A percentile compares a stretch with the other conserved stretches of the same genome.
Conservation (phyloP, 345 rosid species). For the Physaria fendleri region DNA sequence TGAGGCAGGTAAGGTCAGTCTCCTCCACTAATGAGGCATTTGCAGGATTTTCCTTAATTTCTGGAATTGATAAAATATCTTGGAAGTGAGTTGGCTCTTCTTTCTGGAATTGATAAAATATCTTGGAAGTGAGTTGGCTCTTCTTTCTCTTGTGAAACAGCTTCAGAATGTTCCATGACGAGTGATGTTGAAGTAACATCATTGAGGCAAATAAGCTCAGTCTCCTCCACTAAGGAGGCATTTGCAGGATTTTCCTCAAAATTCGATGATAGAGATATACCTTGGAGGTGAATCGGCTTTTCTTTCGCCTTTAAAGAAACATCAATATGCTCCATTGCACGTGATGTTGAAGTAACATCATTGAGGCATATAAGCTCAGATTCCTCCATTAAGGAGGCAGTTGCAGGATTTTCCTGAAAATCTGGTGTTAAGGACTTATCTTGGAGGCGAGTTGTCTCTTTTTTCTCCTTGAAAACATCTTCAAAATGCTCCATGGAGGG, state of each 20-base stretch:
- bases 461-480: not conserved
- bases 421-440: not conserved
- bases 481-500: constrained; percentile 1
- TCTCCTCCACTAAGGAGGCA: not conserved
- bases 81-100: constrained; percentile 2
- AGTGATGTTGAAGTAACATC: constrained; percentile 10
- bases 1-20: not conserved
- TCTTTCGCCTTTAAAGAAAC: constrained; percentile 26
- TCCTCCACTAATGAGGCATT: not conserved
- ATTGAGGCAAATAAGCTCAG: not conserved
- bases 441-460: not conserved
- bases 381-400: not conserved
- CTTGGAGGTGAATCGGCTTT: not conserved
- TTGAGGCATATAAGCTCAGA: not conserved
- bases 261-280: not conserved
- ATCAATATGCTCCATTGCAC: constrained; percentile 6
- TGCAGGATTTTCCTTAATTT: not conserved
- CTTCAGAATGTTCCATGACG: not conserved
- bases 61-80: not conserved
- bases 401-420: not conserved
- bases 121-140: not conserved
- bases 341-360: constrained; percentile 11
- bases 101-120: not conserved
- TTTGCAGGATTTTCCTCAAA: not conserved
- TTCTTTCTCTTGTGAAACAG: not conserved